phyloP scores from a whole-genome alignment of 2,329 filamentous ascomycete genomes.

The Scedosporium apiospermum region DNA sequence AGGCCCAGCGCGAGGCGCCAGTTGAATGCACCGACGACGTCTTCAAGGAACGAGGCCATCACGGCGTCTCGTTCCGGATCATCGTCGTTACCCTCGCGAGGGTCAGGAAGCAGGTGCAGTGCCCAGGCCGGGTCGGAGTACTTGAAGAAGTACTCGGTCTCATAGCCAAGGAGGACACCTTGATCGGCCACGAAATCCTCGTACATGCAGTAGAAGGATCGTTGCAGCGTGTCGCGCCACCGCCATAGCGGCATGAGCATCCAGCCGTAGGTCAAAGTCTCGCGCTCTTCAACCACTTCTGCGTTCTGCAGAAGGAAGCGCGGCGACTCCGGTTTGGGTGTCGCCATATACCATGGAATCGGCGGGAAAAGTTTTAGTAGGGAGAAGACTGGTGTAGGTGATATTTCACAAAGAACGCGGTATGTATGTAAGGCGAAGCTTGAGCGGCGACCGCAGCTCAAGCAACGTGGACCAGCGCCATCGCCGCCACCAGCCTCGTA shows the following conservation, averaged over 20 bases:
- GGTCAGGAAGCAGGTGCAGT: constrained; percentile 12
- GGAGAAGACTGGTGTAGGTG: no score
- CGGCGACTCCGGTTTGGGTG: neutral
- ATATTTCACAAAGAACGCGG: no score
- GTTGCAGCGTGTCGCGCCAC: constrained; percentile 16
- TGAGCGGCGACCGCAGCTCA: no score
- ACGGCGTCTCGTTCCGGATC: constrained; percentile 16
- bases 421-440: no score
- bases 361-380: neutral
- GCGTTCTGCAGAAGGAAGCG: constrained; percentile 1
- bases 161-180: constrained; percentile 15
- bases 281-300: constrained; percentile 10
- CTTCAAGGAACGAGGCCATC: constrained; percentile 15
- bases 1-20: constrained; percentile 15
- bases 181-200: constrained; percentile 17
- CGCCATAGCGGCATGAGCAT: constrained; percentile 3
- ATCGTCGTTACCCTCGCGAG: constrained; percentile 2
- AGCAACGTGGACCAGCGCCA: no score
- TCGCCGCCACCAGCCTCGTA: no score
- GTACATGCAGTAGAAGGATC: constrained; percentile 18
- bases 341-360: neutral
- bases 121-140: constrained; percentile 13
- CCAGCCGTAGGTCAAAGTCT: constrained; percentile 5
- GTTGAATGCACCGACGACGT: constrained; percentile 14
- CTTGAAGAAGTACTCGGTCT: constrained; percentile 18